These are phyloP conservation scores for Tylopilus orsonianus DNA, from an alignment of 1,284 basidiomycete genomes.

Conservation along the genomic window DNA sequence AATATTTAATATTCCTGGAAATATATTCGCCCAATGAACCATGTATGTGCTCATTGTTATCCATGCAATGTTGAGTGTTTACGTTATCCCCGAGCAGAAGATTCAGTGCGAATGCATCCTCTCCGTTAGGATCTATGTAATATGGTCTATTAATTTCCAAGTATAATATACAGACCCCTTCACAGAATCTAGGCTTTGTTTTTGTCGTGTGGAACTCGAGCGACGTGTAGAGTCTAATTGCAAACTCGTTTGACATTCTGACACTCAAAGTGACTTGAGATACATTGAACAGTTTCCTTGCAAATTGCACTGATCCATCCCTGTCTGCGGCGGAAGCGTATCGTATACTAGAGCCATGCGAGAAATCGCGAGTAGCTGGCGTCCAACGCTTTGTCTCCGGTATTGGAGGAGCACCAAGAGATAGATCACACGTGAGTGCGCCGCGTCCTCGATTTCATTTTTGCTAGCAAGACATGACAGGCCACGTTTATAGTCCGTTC, in stretches of 20 bases:
- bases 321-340: not conserved
- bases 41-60: not conserved
- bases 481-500: not conserved
- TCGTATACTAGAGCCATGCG: not conserved
- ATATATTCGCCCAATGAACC: not conserved
- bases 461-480: not conserved
- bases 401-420: slow-evolving; percentile 10
- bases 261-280: slow-evolving; percentile 7
- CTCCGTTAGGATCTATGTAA: slow-evolving; percentile 4
- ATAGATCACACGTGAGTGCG: slow-evolving; percentile 4
- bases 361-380: slow-evolving; percentile 4
- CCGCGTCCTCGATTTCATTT: slow-evolving; percentile 2
- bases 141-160: not conserved
- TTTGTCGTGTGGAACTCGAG: slow-evolving; percentile 5
- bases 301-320: slow-evolving; percentile 2
- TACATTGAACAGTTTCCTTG: slow-evolving; percentile 1
- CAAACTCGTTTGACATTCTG: slow-evolving; percentile 10
- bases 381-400: slow-evolving; percentile 9
- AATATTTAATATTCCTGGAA: not conserved
- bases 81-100: slow-evolving; percentile 4
- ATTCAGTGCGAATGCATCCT: slow-evolving; percentile 7
- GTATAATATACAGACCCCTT: not conserved
- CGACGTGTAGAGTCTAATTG: slow-evolving; percentile 7
- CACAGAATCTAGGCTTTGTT: slow-evolving; percentile 1
- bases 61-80: not conserved